Percentiles rank a stretch among this genome's conserved stretches.
These are phyloP conservation scores for Heritiera littoralis DNA, from an alignment of 345 rosid species.

Conservation along the genomic window DNA sequence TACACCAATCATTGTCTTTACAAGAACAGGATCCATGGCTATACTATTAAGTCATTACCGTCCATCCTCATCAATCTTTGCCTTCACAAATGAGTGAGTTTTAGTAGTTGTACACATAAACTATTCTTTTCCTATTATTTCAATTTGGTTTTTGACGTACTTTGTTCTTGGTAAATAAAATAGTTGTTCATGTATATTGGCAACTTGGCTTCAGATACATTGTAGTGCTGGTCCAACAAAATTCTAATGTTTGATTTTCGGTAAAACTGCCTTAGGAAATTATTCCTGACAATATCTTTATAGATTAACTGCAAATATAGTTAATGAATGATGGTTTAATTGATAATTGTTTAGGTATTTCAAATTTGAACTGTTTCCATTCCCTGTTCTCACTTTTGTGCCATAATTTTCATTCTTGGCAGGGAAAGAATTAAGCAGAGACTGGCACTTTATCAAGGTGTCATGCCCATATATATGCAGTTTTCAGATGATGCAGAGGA, in stretches of 20 bases:
- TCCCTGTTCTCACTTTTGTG: background rate
- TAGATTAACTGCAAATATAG: background rate
- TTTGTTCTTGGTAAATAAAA: background rate
- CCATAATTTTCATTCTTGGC: constrained; percentile 26
- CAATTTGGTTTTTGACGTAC: constrained; percentile 3
- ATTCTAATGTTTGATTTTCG: background rate
- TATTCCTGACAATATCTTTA: background rate
- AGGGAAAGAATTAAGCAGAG: constrained; percentile 94
- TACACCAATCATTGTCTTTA: constrained; percentile 82
- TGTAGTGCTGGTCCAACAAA: background rate
- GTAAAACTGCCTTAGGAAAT: background rate
- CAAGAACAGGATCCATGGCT: constrained; percentile 97
- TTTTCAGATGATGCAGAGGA: constrained; percentile 90
- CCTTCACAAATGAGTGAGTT: constrained; percentile 93
- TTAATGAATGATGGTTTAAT: background rate
- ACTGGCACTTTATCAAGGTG: constrained; percentile 85
- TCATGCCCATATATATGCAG: constrained; percentile 78
- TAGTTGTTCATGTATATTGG: background rate
- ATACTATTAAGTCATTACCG: constrained; percentile 79
- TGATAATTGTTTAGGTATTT: background rate
- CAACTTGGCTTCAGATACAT: background rate
- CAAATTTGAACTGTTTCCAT: background rate
- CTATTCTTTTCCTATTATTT: background rate
- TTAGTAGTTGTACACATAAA: background rate
- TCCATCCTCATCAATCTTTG: constrained; percentile 82